A percentile compares a stretch with the other conserved stretches of the same genome.
phyloP scores from a whole-genome alignment of 495 filamentous ascomycete species.

The Penicillium odoratum region DNA sequence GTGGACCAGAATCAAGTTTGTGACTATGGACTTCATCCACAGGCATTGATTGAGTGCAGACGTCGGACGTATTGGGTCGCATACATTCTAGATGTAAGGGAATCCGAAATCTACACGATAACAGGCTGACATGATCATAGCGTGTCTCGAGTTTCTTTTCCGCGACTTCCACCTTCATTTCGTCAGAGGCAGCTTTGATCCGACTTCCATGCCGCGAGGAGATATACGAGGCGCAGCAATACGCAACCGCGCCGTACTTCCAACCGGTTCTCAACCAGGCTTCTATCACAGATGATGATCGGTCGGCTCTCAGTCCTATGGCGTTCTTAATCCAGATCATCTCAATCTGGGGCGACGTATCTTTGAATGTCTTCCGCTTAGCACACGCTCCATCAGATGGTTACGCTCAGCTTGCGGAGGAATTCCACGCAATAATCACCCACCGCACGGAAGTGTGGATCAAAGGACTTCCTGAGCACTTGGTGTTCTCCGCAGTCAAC shows the following conservation, averaged over 20 bases:
- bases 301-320: conserved; percentile 52
- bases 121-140: conserved; percentile 27
- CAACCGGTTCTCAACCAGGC: conserved; percentile 45
- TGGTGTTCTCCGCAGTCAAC: conserved; percentile 51
- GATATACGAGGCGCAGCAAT: conserved; percentile 56
- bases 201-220: conserved; percentile 60
- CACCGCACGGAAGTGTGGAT: conserved; percentile 52
- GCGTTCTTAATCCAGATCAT: conserved; percentile 60
- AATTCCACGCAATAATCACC: conserved; percentile 51
- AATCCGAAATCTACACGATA: conserved; percentile 4
- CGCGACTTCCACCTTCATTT: conserved; percentile 38
- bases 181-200: conserved; percentile 59
- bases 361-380: conserved; percentile 55
- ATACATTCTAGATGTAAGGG: conserved; percentile 59
- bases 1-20: conserved; percentile 42
- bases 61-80: conserved; percentile 68
- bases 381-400: conserved; percentile 46
- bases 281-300: conserved; percentile 27
- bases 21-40: conserved; percentile 58
- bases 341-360: conserved; percentile 64
- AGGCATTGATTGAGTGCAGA: conserved; percentile 62
- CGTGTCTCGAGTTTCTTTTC: conserved; percentile 59
- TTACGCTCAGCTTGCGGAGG: conserved; percentile 45
- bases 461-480: conserved; percentile 43
- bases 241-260: conserved; percentile 56